Conservation (phyloP, 2,329 filamentous ascomycete genomes). For the Cytospora piceicola region DNA sequence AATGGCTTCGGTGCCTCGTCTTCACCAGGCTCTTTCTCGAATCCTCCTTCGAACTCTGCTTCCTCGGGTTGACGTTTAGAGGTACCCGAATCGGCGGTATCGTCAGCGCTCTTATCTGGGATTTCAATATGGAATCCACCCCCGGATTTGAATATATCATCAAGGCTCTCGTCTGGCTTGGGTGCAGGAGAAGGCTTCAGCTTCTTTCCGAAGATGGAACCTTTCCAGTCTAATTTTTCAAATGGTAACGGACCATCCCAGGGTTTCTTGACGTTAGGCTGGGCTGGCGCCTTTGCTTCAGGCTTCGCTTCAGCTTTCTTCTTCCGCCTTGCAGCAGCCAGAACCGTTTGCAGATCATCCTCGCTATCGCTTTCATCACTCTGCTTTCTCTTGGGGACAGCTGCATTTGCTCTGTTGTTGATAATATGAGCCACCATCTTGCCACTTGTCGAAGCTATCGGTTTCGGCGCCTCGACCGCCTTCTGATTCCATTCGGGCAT, state of each 20-base stretch:
- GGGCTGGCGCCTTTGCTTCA: conserved; percentile 40
- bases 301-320: conserved; percentile 49
- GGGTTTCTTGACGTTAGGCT: conserved; percentile 61
- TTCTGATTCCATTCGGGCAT: conserved; percentile 61
- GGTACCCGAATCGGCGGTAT: conserved; percentile 32
- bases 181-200: conserved; percentile 28
- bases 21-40: conserved; percentile 56
- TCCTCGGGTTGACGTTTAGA: conserved; percentile 35
- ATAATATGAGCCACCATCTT: conserved; percentile 73
- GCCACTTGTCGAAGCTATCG: conserved; percentile 55
- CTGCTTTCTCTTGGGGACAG: conserved; percentile 52
- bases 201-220: conserved; percentile 58
- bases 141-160: conserved; percentile 35
- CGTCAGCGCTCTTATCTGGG: conserved; percentile 23
- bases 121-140: conserved; percentile 44
- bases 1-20: conserved; percentile 60
- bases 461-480: conserved; percentile 54
- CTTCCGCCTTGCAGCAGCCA: conserved; percentile 71
- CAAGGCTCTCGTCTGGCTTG: conserved; percentile 29
- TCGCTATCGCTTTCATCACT: conserved; percentile 67
- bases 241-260: conserved; percentile 87
- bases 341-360: conserved; percentile 76
- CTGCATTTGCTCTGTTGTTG: conserved; percentile 71
- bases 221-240: conserved; percentile 77
- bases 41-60: conserved; percentile 64